Base-by-base conservation (phyloP, 768 basidiomycete species). In the Multifurca ochricompacta region DNA sequence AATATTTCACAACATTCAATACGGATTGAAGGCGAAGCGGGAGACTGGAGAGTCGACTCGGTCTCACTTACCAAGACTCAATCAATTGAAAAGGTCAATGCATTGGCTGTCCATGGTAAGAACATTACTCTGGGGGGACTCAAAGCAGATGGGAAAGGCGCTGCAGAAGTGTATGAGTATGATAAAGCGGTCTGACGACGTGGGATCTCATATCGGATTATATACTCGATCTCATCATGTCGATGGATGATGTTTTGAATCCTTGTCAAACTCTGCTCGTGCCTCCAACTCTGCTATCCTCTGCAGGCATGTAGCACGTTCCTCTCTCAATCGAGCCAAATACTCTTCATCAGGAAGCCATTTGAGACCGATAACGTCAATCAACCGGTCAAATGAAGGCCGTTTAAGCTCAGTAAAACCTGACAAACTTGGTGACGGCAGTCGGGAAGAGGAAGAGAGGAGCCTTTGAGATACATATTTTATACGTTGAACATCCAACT, bases 311-410 rank as follows among this genome's bases (percentile, higher is more conserved):
- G 66, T 67, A 4, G 79, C 77, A 59, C 85, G 74, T 43, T 82
- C 75, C 48, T 69, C 70, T 64, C 76, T 81, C 63, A 91, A 64
- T 55, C 74, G 77, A 27, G 66, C 65, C 48, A 91, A 60, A 59
- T 89, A 89, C 57, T 86, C 83, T 44, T 91, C 84, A 59, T 92
- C 82, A 6, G 87, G 76, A 3, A 92, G 63, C 47, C 71, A 74
- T 31, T 69, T 71, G 19, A 88, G 64, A 1, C 85, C 81, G 35
- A 87, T 59, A 4, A 68, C 39, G 16, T 59, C 61, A 54, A 82
- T 60, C 3, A 83, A 55, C 9, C 72, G 71, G 43, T 79, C 71
- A 18, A 66, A 62, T 14, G 71, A 54, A 6, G 75, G 58, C 52
- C 58, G 45, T 23, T 53, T 51, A 16, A 59, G 48, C 27, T 37